Evolutionary conservation across 176 grass and related monocot species (phyloP).

Genomic region (Raddia guianensis): DNA sequence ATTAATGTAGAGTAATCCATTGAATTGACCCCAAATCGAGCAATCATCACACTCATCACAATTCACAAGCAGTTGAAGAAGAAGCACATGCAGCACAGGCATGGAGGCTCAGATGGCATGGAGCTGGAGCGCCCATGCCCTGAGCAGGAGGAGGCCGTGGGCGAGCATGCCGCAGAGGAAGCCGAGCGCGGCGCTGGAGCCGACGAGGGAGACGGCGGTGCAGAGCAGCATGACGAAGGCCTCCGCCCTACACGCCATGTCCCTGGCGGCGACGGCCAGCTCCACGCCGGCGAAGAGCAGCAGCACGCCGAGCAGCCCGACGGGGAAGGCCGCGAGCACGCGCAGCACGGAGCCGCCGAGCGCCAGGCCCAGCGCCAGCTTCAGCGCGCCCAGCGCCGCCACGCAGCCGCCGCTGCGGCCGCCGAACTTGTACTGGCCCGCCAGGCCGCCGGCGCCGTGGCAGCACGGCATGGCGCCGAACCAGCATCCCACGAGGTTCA

Average conservation of each 20-base stretch:
- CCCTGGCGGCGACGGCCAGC: slow-evolving; percentile 71
- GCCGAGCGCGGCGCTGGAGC: slow-evolving; percentile 80
- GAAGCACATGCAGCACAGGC: no score
- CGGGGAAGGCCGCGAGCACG: slow-evolving; percentile 67
- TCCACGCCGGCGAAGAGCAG: slow-evolving; percentile 85
- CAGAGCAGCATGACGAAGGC: slow-evolving; percentile 80
- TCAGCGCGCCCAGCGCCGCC: slow-evolving; percentile 69
- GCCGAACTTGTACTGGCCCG: slow-evolving; percentile 86
- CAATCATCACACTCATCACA: no score
- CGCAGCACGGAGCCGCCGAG: slow-evolving; percentile 71
- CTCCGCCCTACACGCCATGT: slow-evolving; percentile 74
- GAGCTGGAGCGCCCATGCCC: slow-evolving; percentile 28
- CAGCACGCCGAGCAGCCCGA: slow-evolving; percentile 72
- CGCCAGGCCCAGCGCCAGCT: slow-evolving; percentile 61
- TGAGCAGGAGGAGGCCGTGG: slow-evolving; percentile 60
- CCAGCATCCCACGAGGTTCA: slow-evolving; percentile 94
- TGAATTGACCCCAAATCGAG: no score
- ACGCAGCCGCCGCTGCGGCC: slow-evolving; percentile 70
- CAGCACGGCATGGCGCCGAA: slow-evolving; percentile 97
- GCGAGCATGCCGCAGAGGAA: slow-evolving; percentile 69
- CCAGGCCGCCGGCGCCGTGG: slow-evolving; percentile 84
- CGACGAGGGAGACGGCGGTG: slow-evolving; percentile 74
- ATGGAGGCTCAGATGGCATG: not conserved
- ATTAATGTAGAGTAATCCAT: no score
- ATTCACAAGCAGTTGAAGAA: no score